Evolutionary conservation across 2,329 filamentous ascomycete genomes (phyloP).

Genomic region (Acarospora socialis): DNA sequence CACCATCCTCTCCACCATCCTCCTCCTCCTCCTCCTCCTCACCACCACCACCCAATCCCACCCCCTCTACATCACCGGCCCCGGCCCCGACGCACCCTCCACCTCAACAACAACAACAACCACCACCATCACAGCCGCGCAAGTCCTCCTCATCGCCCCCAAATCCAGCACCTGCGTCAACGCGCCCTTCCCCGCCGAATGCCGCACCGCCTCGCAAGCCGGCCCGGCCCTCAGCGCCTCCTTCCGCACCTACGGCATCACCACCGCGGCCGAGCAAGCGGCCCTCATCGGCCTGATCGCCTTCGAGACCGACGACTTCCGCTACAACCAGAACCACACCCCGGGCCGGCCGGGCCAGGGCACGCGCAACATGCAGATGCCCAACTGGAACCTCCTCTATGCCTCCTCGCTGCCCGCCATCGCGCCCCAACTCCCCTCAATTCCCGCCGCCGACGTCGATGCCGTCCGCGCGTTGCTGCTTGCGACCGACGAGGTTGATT

Average conservation of each 20-base stretch:
- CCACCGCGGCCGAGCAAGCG: slow-evolving; percentile 45
- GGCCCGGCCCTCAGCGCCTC: slow-evolving; percentile 41
- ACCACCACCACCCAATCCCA: slow-evolving; percentile 1
- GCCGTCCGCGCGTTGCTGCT: slow-evolving; percentile 38
- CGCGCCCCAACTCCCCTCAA: slow-evolving; percentile 19
- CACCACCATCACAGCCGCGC: neutral
- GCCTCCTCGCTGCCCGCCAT: slow-evolving; percentile 34
- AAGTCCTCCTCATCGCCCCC: neutral
- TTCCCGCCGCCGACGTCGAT: slow-evolving; percentile 24
- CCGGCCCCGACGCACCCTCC: neutral
- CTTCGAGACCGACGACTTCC: slow-evolving; percentile 55
- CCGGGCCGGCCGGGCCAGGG: slow-evolving; percentile 50
- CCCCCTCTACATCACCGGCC: neutral
- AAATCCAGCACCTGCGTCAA: slow-evolving; percentile 31
- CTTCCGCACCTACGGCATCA: slow-evolving; percentile 45
- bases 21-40: slow-evolving; percentile 1
- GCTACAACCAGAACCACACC: slow-evolving; percentile 55
- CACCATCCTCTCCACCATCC: slow-evolving; percentile 1
- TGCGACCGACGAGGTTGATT: slow-evolving; percentile 34
- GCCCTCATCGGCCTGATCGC: slow-evolving; percentile 57
- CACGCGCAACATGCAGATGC: slow-evolving; percentile 52
- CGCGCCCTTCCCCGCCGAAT: slow-evolving; percentile 39
- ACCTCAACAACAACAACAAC: neutral
- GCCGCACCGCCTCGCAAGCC: slow-evolving; percentile 49
- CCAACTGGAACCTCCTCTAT: slow-evolving; percentile 41